Conservation (phyloP, 768 basidiomycete species). For the Tulasnella calospora region DNA sequence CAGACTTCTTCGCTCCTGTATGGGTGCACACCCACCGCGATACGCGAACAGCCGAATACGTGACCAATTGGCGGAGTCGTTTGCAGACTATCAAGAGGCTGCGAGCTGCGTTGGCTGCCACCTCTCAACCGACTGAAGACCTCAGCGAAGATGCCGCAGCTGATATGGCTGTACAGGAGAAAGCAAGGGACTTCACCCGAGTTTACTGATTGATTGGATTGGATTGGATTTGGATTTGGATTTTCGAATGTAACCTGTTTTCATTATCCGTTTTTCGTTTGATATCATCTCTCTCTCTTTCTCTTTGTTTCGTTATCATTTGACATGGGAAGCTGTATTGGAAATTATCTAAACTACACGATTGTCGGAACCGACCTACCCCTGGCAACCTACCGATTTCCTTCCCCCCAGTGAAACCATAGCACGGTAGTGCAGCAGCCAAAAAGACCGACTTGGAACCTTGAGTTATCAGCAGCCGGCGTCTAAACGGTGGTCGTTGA, state of each 20-base stretch:
- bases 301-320: conserved; percentile 5
- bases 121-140: conserved; percentile 7
- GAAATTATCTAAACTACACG: not conserved
- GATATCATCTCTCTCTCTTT: not conserved
- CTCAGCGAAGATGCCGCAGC: not conserved
- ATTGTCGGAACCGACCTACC: not conserved
- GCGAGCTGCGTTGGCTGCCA: conserved; percentile 17
- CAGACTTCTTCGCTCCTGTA: conserved; percentile 86
- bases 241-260: not conserved
- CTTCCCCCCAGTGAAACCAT: not conserved
- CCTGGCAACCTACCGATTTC: not conserved
- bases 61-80: conserved; percentile 83
- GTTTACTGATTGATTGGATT: conserved; percentile 18
- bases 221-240: not conserved
- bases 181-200: conserved; percentile 17
- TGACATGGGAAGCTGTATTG: not conserved
- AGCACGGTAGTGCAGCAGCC: not conserved
- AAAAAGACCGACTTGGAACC: not conserved
- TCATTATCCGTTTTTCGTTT: not conserved
- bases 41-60: conserved; percentile 66
- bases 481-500: not conserved
- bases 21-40: conserved; percentile 70
- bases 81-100: conserved; percentile 71
- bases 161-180: not conserved
- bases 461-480: not conserved